Base-by-base conservation (phyloP, 2,329 filamentous ascomycete species). In the Colletotrichum limetticola region DNA sequence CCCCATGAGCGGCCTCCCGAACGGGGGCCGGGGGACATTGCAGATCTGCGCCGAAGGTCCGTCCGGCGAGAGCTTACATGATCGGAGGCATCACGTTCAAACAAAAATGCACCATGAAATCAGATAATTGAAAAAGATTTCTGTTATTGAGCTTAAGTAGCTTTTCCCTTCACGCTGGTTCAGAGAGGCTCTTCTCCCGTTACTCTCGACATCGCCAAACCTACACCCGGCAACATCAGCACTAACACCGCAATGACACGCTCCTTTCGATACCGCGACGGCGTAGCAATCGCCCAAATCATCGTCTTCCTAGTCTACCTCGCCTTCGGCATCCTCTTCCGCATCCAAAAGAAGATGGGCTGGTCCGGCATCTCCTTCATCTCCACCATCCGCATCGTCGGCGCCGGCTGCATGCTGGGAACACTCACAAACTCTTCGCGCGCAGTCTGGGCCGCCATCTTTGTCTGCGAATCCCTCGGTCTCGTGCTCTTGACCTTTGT, bases 381-480 rank as follows among this genome's bases (percentile, higher is more conserved):
- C 30, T 77, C 75, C 8, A 69, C 75, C 6, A 71, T 77, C n/a
- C 74, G 76, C 12, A 26, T 77, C n/a, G 62, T 77, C 12, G 74
- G 76, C 32, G 75, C 76, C 2, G 67, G 75, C 8, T 77, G 75
- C 57, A 72, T 72, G 72, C 68, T 77, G 2, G 76, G 65, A 16
- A 76, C 74, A 24, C 64, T 77, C n/a, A 71, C 56, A 28, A 72
- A 74, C 61, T 46, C 58, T 30, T 72, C 74, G 1, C 64, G 35
- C 8, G 69, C 65, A 24, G 37, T 77, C 14, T 77, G 76, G 76
- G 76, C 75, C 11, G 66, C 67, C 4, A 74, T 75, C 1, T 76
- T 77, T 1, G 74, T 77, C 22, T 77, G 75, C 66, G 76, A 77
- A 5, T 76, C 74, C 2, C 46, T 77, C 0, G 75, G 76, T 1